A percentile compares a stretch with the other conserved stretches of the same genome.
phyloP scores from a whole-genome alignment of 306 rosid species.

The Sesbania bispinosa region DNA sequence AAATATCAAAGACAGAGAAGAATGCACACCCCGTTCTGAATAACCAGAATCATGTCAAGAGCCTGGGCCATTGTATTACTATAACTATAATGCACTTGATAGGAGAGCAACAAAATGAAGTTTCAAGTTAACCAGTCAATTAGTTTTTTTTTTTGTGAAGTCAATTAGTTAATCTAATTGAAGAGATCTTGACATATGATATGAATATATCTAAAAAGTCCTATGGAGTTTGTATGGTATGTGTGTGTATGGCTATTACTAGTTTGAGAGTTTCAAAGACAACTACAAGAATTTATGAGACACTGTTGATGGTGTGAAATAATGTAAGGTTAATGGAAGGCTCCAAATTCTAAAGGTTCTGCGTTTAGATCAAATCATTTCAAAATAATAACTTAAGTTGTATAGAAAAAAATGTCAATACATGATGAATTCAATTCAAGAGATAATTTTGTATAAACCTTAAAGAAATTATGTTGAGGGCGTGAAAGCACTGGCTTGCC shows the following conservation, averaged over 20 bases:
- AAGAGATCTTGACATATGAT: not conserved
- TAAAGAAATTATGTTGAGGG: conserved; percentile 80
- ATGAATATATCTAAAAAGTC: not conserved
- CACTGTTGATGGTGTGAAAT: not conserved
- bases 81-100: not conserved
- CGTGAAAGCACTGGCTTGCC: conserved; percentile 95
- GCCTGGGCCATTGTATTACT: not conserved
- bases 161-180: not conserved
- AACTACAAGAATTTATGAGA: not conserved
- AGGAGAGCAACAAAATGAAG: not conserved
- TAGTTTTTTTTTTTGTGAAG: too few relatives aligned
- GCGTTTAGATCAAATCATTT: too few relatives aligned
- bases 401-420: too few relatives aligned
- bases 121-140: too few relatives aligned
- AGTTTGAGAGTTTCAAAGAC: not conserved
- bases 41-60: not conserved
- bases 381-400: too few relatives aligned
- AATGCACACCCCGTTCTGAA: not conserved
- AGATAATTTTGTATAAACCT: conserved; percentile 36
- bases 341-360: not conserved
- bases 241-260: not conserved
- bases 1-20: not conserved
- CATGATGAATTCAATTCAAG: not conserved
- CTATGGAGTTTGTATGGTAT: not conserved
- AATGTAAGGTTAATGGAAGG: not conserved